Percentiles rank a stretch among this genome's conserved stretches.
phyloP scores from a whole-genome alignment of 176 grass and related monocot genomes.

The Phoenix dactylifera region DNA sequence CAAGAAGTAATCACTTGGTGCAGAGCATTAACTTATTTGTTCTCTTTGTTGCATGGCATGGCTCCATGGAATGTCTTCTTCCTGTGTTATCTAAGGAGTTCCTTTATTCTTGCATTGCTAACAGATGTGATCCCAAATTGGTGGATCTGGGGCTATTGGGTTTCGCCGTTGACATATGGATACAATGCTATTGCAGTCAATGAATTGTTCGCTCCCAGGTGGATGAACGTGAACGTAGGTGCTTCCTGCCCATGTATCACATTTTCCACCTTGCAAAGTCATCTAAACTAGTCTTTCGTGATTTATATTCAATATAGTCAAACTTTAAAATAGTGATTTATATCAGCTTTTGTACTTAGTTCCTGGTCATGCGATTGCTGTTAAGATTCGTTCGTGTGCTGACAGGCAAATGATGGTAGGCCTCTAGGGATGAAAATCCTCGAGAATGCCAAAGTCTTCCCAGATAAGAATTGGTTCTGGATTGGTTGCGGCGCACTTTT shows the following conservation, averaged over 20 bases:
- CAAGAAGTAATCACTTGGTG: conserved; percentile 42
- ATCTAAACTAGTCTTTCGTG: no score
- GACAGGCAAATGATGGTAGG: conserved; percentile 4
- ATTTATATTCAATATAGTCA: no score
- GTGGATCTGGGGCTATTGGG: conserved; percentile 99
- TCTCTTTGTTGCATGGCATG: no score
- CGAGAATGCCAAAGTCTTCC: conserved; percentile 56
- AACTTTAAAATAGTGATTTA: no score
- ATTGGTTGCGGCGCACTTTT: conserved; percentile 75
- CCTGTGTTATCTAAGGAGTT: no score
- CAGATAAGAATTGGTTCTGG: conserved; percentile 87
- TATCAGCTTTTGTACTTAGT: no score
- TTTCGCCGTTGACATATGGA: conserved; percentile 79
- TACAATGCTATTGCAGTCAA: conserved; percentile 90
- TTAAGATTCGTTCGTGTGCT: background rate
- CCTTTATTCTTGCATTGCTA: conserved; percentile 1
- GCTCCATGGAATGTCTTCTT: no score
- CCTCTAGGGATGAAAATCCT: conserved; percentile 55
- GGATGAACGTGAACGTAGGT: conserved; percentile 44
- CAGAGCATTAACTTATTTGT: no score
- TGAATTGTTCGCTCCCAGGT: conserved; percentile 89
- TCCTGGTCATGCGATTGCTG: no score
- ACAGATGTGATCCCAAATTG: conserved; percentile 80
- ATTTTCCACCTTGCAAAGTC: no score
- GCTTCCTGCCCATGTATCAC: background rate